Conservation (phyloP, 2,329 filamentous ascomycete species). For the Trichoderma sp. region DNA sequence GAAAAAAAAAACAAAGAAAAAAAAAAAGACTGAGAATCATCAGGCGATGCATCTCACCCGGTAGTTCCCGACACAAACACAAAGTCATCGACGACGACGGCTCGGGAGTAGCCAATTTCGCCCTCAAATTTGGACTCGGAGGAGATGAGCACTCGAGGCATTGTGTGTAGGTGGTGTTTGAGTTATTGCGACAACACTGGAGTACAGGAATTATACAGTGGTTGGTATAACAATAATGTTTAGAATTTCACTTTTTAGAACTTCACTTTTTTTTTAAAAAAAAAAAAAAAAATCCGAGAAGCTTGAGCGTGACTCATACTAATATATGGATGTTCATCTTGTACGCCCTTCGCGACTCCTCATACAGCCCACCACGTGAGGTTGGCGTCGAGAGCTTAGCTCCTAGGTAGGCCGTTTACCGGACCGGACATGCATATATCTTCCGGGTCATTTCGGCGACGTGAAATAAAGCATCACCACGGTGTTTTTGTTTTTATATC, state of each 20-base stretch:
- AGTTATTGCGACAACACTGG: neutral
- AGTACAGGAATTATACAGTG: neutral
- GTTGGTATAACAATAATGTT: neutral
- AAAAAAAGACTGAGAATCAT: no score
- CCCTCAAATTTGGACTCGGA: conserved; percentile 51
- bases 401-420: neutral
- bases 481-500: no score
- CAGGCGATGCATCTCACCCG: conserved; percentile 36
- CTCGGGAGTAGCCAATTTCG: conserved; percentile 53
- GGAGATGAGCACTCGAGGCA: conserved; percentile 42
- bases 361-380: neutral
- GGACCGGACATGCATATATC: neutral
- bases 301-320: neutral
- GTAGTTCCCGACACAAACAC: conserved; percentile 55
- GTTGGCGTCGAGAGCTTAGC: neutral
- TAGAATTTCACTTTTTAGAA: neutral
- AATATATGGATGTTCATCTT: neutral
- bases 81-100: conserved; percentile 49
- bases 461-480: neutral
- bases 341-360: neutral
- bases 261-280: no score
- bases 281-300: no score
- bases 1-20: no score
- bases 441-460: neutral
- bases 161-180: conserved; percentile 18